Evolutionary conservation across 306 rosid genomes (phyloP).

Genomic region (Prunus armeniaca): DNA sequence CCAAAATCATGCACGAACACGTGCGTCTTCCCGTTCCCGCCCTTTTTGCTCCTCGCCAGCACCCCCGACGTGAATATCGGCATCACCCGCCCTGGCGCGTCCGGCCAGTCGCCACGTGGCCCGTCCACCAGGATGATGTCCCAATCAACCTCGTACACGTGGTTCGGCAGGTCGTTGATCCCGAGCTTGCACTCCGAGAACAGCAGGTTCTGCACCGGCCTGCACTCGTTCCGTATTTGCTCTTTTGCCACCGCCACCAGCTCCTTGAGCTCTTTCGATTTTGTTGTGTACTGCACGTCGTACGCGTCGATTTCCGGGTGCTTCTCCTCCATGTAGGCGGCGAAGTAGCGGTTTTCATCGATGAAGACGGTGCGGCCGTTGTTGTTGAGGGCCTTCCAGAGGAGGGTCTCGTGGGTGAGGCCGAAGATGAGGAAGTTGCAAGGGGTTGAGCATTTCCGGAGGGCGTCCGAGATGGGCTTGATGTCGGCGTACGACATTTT

Average conservation of each 20-base stretch:
- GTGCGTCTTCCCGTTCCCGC: slow-evolving; percentile 85
- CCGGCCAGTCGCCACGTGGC: slow-evolving; percentile 89
- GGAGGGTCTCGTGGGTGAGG: slow-evolving; percentile 78
- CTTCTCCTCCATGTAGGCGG: slow-evolving; percentile 73
- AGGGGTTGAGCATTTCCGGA: slow-evolving; percentile 71
- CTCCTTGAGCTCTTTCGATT: slow-evolving; percentile 58
- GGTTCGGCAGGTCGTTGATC: slow-evolving; percentile 86
- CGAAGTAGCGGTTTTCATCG: slow-evolving; percentile 92
- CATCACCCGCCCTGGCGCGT: slow-evolving; percentile 82
- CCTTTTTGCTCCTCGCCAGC: slow-evolving; percentile 82
- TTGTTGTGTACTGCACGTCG: slow-evolving; percentile 92
- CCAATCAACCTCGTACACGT: slow-evolving; percentile 91
- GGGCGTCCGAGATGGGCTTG: slow-evolving; percentile 77
- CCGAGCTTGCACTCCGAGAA: slow-evolving; percentile 88
- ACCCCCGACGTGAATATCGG: slow-evolving; percentile 90
- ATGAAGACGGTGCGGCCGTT: slow-evolving; percentile 89
- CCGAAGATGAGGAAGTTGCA: slow-evolving; percentile 86
- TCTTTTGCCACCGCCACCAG: slow-evolving; percentile 59
- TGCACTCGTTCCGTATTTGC: slow-evolving; percentile 72
- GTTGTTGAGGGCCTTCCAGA: slow-evolving; percentile 90
- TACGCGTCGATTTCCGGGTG: slow-evolving; percentile 92
- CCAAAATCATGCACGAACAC: slow-evolving; percentile 78
- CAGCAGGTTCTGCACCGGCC: slow-evolving; percentile 85
- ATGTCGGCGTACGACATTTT: slow-evolving; percentile 81
- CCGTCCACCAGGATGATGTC: slow-evolving; percentile 87